Conservation (phyloP, 1,139 yeast genomes). For the Diutina mesorugosa region DNA sequence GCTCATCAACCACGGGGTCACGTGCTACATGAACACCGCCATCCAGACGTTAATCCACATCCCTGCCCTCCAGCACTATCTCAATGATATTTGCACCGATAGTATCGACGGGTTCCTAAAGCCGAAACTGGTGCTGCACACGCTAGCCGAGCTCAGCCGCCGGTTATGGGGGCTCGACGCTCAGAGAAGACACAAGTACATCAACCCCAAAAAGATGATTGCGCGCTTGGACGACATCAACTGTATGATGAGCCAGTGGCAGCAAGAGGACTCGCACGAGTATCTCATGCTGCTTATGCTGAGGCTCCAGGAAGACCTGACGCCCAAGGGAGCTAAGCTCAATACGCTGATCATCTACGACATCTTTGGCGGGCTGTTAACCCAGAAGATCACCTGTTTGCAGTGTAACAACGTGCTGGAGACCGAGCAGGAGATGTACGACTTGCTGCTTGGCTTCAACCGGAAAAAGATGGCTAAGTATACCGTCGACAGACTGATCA, state of each 20-base stretch:
- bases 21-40: slow-evolving; percentile 94
- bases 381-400: slow-evolving; percentile 75
- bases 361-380: slow-evolving; percentile 82
- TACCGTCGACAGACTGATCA: slow-evolving; percentile 12
- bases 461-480: slow-evolving; percentile 20
- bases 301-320: slow-evolving; percentile 80
- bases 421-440: slow-evolving; percentile 90
- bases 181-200: slow-evolving; percentile 20
- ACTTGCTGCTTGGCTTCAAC: slow-evolving; percentile 63
- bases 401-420: slow-evolving; percentile 71
- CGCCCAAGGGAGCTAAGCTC: slow-evolving; percentile 76
- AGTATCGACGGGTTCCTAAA: slow-evolving; percentile 35
- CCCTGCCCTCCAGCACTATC: slow-evolving; percentile 81
- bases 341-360: slow-evolving; percentile 78
- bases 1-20: slow-evolving; percentile 80
- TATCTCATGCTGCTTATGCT: slow-evolving; percentile 86
- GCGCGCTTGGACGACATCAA: slow-evolving; percentile 71
- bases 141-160: slow-evolving; percentile 57
- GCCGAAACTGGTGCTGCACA: slow-evolving; percentile 48
- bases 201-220: slow-evolving; percentile 67
- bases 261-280: slow-evolving; percentile 96
- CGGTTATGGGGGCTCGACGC: slow-evolving; percentile 38
- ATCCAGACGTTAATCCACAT: slow-evolving; percentile 82
- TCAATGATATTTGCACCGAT: slow-evolving; percentile 15
- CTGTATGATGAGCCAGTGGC: slow-evolving; percentile 95